Evolutionary conservation across 495 filamentous ascomycete genomes (phyloP), one percentile per base, ranked within the genome.

Genomic region (Podospora fimiseda): DNA sequence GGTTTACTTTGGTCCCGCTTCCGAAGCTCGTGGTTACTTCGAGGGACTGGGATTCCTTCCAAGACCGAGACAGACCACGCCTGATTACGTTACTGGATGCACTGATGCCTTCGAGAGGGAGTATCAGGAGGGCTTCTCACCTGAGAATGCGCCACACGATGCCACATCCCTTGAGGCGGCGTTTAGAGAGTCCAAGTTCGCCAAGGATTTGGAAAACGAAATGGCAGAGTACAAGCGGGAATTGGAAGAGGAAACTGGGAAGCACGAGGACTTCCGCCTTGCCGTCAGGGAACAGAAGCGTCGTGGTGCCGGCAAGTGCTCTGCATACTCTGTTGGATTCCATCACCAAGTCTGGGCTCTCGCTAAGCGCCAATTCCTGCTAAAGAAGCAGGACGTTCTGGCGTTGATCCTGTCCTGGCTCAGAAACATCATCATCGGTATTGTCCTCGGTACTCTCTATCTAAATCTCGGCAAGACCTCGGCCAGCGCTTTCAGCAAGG

Each of bases 301-400:
- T 20, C 80, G 84, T 50, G 82, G 81, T 18, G 79, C 85, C 0
- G 67, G 72, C 0, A 78, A 82, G 57, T 80, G 76, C 41, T 88
- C 85, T 2, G 86, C 90, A 13, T 95, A 95, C 71, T 86, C 80
- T 0, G 84, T 91, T 45, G 86, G 87, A 0, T 90, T 88, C 64
- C 79, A 85, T 49, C 70, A 85, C 1, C 89, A 95, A 62, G 74
- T 92, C 6, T 91, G 86, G 87, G 84, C 86, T 5, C 60, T 93
- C 50, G 87, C 89, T 78, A 83, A 89, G 59, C 78, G 89, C 1
- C 89, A 95, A 61, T 92, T 87, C 62, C 71, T 87, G 22, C 80
- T 92, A 56, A 92, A 91, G 68, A 86, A 85, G 79, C 87, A 91
- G 60, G 89, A 95, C 60, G 85, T 84, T 45, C 87, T 91, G 59